Evolutionary conservation across 2,329 filamentous ascomycete species (phyloP).

Genomic region (Fusarium luffae): DNA sequence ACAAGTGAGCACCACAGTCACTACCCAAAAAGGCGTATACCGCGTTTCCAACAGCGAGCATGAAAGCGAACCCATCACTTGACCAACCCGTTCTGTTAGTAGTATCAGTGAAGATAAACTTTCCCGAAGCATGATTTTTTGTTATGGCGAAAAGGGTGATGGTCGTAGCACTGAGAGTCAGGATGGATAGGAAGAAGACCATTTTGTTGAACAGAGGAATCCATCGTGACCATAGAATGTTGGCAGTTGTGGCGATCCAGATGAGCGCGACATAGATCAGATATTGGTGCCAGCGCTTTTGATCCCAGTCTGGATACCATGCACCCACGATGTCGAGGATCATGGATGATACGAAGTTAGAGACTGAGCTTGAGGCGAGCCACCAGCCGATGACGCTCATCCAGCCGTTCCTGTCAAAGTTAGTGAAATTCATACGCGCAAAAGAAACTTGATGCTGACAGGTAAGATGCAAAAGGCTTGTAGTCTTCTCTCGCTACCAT

Average conservation of each 20-base stretch:
- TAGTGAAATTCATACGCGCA: fast-evolving
- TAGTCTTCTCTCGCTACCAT: conserved; percentile 40
- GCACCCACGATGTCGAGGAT: conserved; percentile 32
- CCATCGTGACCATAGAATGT: conserved; percentile 62
- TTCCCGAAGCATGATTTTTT: conserved; percentile 5
- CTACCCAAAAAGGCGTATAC: conserved; percentile 38
- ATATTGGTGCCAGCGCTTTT: conserved; percentile 74
- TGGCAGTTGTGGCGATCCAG: conserved; percentile 67
- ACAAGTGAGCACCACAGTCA: conserved; percentile 41
- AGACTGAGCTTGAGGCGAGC: conserved; percentile 37
- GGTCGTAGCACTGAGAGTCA: conserved; percentile 17
- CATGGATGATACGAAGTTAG: conserved; percentile 40
- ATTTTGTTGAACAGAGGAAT: conserved; percentile 34
- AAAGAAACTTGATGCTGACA: neutral
- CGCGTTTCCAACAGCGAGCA: conserved; percentile 23
- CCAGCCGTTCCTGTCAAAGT: conserved; percentile 21
- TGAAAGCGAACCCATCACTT: conserved; percentile 31
- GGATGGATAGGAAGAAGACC: conserved; percentile 19
- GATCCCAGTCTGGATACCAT: conserved; percentile 61
- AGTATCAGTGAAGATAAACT: conserved; percentile 29
- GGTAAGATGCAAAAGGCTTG: conserved; percentile 42
- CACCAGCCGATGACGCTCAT: conserved; percentile 41
- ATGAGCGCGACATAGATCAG: conserved; percentile 73
- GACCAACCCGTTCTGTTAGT: conserved; percentile 28
- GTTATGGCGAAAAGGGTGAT: conserved; percentile 26